phyloP scores from a whole-genome alignment of 495 filamentous ascomycete species.

The Podospora tetraspora region DNA sequence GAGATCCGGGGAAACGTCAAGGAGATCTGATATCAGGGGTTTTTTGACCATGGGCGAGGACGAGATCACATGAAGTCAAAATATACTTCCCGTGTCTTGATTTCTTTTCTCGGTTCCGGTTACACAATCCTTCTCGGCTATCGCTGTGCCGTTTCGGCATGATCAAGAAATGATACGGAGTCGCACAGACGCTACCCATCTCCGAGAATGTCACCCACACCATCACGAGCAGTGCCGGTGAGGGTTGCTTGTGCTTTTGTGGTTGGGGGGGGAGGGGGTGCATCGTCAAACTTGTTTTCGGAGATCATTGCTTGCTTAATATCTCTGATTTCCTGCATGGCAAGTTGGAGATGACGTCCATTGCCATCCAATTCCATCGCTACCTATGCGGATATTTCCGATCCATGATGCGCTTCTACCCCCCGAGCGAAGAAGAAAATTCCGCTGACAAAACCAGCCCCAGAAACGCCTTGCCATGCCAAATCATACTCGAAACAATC shows the following conservation, averaged over 20 bases:
- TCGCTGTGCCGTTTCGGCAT: neutral
- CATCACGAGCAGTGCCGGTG: neutral
- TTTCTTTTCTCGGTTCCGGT: neutral
- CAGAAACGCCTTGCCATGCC: neutral
- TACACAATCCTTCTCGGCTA: neutral
- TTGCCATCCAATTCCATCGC: neutral
- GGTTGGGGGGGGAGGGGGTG: neutral
- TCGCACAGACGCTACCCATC: neutral
- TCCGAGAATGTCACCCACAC: neutral
- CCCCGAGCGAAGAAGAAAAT: neutral
- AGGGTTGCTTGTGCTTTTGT: neutral
- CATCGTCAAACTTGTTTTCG: neutral
- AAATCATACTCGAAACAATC: neutral
- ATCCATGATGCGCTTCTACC: neutral
- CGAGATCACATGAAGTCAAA: neutral
- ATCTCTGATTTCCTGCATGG: neutral
- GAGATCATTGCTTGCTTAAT: neutral
- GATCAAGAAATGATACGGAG: neutral
- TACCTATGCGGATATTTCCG: neutral
- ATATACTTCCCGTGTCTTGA: neutral
- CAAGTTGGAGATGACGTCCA: neutral
- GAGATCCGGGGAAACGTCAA: neutral
- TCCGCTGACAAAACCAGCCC: neutral
- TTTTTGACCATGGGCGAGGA: no score
- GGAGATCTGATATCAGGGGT: neutral